phyloP scores from a whole-genome alignment of 2,329 filamentous ascomycete species.

The Ambrosiella xylebori region DNA sequence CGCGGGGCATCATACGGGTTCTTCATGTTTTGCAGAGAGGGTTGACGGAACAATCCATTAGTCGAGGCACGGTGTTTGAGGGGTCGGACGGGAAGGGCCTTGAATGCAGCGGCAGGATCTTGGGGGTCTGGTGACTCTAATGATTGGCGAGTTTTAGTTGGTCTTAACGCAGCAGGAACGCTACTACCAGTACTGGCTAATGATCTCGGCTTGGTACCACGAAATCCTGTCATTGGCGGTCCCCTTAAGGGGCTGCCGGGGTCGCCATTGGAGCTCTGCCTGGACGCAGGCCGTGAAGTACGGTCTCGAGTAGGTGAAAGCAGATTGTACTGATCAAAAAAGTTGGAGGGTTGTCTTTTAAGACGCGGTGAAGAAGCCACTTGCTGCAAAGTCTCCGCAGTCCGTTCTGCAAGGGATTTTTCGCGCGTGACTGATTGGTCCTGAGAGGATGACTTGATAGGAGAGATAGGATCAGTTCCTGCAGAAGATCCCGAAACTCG shows the following conservation, averaged over 20 bases:
- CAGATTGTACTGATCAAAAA: conserved; percentile 39
- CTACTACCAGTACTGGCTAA: conserved; percentile 28
- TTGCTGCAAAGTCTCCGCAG: conserved; percentile 65
- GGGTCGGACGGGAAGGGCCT: conserved; percentile 28
- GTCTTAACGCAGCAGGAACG: conserved; percentile 24
- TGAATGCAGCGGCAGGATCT: conserved; percentile 23
- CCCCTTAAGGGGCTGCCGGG: conserved; percentile 34
- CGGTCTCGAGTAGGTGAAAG: conserved; percentile 18
- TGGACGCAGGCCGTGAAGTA: conserved; percentile 16
- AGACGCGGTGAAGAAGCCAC: conserved; percentile 62
- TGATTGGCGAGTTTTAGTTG: conserved; percentile 20
- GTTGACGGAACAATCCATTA: conserved; percentile 37
- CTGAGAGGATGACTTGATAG: neutral
- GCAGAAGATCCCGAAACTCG: conserved; percentile 11
- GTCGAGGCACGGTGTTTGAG: conserved; percentile 35
- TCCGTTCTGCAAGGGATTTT: conserved; percentile 52
- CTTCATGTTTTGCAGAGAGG: conserved; percentile 28
- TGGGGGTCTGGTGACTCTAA: conserved; percentile 12
- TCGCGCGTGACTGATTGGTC: conserved; percentile 9
- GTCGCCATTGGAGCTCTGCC: conserved; percentile 8
- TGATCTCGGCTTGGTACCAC: conserved; percentile 27
- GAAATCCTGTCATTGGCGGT: conserved; percentile 21
- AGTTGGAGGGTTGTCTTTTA: conserved; percentile 48
- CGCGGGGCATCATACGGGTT: conserved; percentile 15
- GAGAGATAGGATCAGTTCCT: conserved; percentile 12